Evolutionary conservation across 2,329 filamentous ascomycete genomes (phyloP).

Genomic region (Pseudopithomyces chartarum): DNA sequence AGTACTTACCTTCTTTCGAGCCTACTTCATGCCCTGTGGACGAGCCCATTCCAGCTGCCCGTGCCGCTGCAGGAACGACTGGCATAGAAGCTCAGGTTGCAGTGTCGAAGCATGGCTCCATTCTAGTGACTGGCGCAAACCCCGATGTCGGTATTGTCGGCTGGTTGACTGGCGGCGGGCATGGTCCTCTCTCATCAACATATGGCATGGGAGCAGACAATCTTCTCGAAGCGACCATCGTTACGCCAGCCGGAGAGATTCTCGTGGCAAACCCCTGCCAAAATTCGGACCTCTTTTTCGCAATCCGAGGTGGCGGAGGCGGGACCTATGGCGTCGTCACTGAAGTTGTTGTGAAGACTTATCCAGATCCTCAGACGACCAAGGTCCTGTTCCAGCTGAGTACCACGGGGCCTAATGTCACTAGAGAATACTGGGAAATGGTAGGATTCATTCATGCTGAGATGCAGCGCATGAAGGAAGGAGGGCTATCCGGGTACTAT

Average conservation of each 20-base stretch:
- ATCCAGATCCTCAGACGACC: slow-evolving; percentile 36
- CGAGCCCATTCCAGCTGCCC: slow-evolving; percentile 13
- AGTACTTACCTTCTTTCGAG: slow-evolving; percentile 24
- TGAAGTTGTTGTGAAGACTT: slow-evolving; percentile 24
- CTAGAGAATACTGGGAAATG: slow-evolving; percentile 22
- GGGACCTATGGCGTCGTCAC: slow-evolving; percentile 50
- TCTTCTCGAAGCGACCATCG: slow-evolving; percentile 41
- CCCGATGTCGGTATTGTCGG: slow-evolving; percentile 47
- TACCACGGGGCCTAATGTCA: slow-evolving; percentile 10
- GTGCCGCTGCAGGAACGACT: slow-evolving; percentile 26
- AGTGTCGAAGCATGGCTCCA: slow-evolving; percentile 16
- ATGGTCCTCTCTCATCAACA: slow-evolving; percentile 42
- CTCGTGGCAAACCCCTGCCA: slow-evolving; percentile 26
- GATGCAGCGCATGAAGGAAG: slow-evolving; percentile 28
- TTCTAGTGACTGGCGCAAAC: slow-evolving; percentile 29
- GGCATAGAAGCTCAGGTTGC: slow-evolving; percentile 23
- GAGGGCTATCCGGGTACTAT: slow-evolving; percentile 35
- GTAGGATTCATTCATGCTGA: slow-evolving; percentile 28
- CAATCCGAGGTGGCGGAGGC: slow-evolving; percentile 47
- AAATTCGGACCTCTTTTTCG: slow-evolving; percentile 46
- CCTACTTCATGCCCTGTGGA: slow-evolving; percentile 21
- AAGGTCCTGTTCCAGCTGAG: slow-evolving; percentile 21
- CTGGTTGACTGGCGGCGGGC: slow-evolving; percentile 47
- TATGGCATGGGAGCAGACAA: slow-evolving; percentile 47
- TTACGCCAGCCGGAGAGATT: slow-evolving; percentile 28